Base-by-base conservation (phyloP, 805 yeast genomes). In the Ogataea populi-albae region DNA sequence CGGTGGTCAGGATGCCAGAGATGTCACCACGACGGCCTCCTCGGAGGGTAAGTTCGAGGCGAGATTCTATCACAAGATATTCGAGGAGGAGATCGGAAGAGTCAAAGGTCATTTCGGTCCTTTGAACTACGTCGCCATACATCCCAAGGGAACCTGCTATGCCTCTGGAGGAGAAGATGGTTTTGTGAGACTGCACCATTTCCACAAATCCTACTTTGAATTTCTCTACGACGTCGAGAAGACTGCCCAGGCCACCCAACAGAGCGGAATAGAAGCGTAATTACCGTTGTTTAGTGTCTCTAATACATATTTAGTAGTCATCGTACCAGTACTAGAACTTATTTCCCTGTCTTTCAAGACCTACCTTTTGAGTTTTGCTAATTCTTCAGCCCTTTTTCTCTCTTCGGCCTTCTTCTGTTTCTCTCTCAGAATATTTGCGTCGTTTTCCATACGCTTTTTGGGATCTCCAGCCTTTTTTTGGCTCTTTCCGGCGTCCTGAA, bases 91-190 rank as follows among this genome's bases (percentile, higher is more conserved):
- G 64, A 81, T 93, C 48, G 98, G 98, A 49, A 82, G 96, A 67
- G 91, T 93, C 33, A 86, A 85, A 66, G 99, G 98, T 40, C 99
- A 93, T 70, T 93, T 93, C 73, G 99, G 99, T 72, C 99, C 99
- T 31, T 77, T 93, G 55, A 93, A 93, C 70, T 79, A 85, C 49
- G 75, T 93, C 45, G 96, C 96, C 21, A 85, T 87, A 35, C 96
- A 88, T 64, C 98, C 99, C 38, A 81, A 80, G 54, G 98, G 98
- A 38, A 77, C 83, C 22, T 82, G 91, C 32, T 93, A 84, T 62
- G 89, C 94, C n/a, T 82, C 95, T 40, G 99, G 98, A 33, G 95
- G 96, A 59, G 98, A 93, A 73, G 99, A 93, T 70, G 99, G 99
- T 64, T 86, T 78, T 56, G 84, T 93, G 45, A 86, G 98, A 69